A percentile compares a stretch with the other conserved stretches of the same genome.
phyloP scores from a whole-genome alignment of 2,329 filamentous ascomycete species.

The Alternaria metachromatica region DNA sequence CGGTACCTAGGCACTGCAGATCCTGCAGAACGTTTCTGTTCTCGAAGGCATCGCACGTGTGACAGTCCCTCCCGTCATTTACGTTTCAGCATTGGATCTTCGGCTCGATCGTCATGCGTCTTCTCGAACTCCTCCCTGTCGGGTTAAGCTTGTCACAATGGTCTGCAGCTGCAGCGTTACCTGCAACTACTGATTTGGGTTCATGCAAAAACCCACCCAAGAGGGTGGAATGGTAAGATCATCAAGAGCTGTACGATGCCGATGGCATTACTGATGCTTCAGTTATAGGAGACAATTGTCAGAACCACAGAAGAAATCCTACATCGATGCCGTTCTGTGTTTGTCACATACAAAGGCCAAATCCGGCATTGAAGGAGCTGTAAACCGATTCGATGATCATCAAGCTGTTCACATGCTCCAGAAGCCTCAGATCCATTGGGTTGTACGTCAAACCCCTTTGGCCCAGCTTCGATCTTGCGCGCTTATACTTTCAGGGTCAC shows the following conservation, averaged over 20 bases:
- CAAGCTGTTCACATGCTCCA: constrained; percentile 29
- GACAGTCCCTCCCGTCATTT: not conserved
- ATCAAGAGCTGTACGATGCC: not conserved
- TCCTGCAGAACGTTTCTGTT: not conserved
- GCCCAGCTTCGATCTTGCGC: not conserved
- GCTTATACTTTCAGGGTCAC: constrained; percentile 9
- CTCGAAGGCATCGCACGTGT: not conserved
- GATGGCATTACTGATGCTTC: not conserved
- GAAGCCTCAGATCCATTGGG: constrained; percentile 33
- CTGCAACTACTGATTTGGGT: not conserved
- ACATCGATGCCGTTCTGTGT: constrained; percentile 33
- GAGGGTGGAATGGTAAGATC: constrained; percentile 22
- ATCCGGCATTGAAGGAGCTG: constrained; percentile 19
- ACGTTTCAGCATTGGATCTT: not conserved
- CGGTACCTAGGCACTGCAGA: not conserved
- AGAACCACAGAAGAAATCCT: constrained; percentile 20
- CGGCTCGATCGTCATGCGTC: not conserved
- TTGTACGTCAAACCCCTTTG: not conserved
- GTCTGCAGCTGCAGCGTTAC: constrained; percentile 13
- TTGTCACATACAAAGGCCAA: constrained; percentile 23
- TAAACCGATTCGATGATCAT: constrained; percentile 34
- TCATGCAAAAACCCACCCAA: constrained; percentile 19
- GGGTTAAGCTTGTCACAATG: constrained; percentile 12
- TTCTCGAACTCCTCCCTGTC: not conserved
- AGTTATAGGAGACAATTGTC: constrained; percentile 25